Percentiles rank a stretch among this genome's conserved stretches.
These are phyloP conservation scores for Cordyceps tenuipes DNA, from an alignment of 2,329 filamentous ascomycete species.

Conservation along the genomic window DNA sequence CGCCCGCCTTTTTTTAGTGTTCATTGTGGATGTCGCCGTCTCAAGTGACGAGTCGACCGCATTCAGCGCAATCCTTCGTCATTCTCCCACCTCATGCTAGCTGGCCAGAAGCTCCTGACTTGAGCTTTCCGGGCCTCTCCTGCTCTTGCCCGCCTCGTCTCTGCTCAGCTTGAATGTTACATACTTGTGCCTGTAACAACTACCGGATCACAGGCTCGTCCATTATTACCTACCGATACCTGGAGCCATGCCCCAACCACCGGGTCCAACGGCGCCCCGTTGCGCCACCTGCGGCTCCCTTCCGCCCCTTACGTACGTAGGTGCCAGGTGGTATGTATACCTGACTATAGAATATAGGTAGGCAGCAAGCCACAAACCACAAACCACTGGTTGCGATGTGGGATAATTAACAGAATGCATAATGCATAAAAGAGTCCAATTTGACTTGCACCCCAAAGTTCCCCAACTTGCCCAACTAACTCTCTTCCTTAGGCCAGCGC, in stretches of 20 bases:
- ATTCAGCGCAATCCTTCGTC: slow-evolving; percentile 1
- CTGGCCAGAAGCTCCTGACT: background rate
- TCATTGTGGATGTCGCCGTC: slow-evolving; percentile 1
- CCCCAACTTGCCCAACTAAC: background rate
- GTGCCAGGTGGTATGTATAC: background rate
- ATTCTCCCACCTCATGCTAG: background rate
- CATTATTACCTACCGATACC: background rate
- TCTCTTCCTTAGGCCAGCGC: background rate
- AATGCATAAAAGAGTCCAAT: slow-evolving; percentile 11
- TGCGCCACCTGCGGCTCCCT: background rate
- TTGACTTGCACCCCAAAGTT: background rate
- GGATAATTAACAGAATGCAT: slow-evolving; percentile 8
- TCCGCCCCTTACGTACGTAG: slow-evolving; percentile 4
- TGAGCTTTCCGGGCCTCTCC: background rate
- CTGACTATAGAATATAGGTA: no score
- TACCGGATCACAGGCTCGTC: no score
- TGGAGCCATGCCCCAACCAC: background rate
- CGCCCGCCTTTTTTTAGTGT: background rate
- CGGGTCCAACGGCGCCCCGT: background rate
- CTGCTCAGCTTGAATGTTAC: background rate
- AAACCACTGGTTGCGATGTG: background rate
- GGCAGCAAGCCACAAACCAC: background rate
- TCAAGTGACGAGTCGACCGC: background rate
- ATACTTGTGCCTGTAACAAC: background rate
- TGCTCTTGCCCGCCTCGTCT: background rate